Percentiles rank a stretch among this genome's conserved stretches.
Evolutionary conservation across 495 filamentous ascomycete species (phyloP).

Genomic region (Delitschia confertaspora): DNA sequence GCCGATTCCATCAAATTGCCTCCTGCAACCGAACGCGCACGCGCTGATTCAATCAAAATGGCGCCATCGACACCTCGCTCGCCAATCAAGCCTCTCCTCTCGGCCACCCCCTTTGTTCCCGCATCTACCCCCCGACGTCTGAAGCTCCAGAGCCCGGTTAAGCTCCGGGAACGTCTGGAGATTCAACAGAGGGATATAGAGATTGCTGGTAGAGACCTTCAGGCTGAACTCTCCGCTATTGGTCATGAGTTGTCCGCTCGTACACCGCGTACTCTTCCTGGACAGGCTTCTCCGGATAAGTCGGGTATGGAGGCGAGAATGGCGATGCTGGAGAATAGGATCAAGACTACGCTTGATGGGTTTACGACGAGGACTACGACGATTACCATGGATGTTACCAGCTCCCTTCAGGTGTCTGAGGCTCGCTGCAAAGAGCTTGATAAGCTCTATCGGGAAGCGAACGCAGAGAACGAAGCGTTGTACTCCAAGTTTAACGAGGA

Average conservation of each 20-base stretch:
- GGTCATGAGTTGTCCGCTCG: constrained; percentile 68
- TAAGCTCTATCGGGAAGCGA: constrained; percentile 78
- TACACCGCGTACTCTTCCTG: constrained; percentile 24
- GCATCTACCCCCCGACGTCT: constrained; percentile 42
- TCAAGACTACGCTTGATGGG: constrained; percentile 53
- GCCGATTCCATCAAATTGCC: too few species aligned
- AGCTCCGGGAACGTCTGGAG: constrained; percentile 81
- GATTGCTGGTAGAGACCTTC: constrained; percentile 57
- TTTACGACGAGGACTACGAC: constrained; percentile 50
- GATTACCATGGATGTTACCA: constrained; percentile 60
- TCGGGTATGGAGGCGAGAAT: constrained; percentile 48
- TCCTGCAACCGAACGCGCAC: too few species aligned
- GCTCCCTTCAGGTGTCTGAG: constrained; percentile 60
- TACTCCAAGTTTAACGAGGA: constrained; percentile 92
- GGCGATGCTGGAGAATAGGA: constrained; percentile 52
- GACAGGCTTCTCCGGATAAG: constrained; percentile 33
- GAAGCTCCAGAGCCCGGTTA: constrained; percentile 83
- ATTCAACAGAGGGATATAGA: constrained; percentile 66
- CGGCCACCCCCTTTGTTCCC: not conserved
- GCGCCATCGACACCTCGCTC: constrained; percentile 14
- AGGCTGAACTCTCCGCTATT: constrained; percentile 72
- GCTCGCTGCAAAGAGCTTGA: constrained; percentile 75
- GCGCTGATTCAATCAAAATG: too few species aligned
- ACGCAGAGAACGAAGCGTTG: constrained; percentile 86
- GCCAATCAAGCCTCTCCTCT: constrained; percentile 6